Evolutionary conservation across 306 rosid species (phyloP), one percentile per base, ranked within the genome.

Genomic region (Casuarina equisetifolia): DNA sequence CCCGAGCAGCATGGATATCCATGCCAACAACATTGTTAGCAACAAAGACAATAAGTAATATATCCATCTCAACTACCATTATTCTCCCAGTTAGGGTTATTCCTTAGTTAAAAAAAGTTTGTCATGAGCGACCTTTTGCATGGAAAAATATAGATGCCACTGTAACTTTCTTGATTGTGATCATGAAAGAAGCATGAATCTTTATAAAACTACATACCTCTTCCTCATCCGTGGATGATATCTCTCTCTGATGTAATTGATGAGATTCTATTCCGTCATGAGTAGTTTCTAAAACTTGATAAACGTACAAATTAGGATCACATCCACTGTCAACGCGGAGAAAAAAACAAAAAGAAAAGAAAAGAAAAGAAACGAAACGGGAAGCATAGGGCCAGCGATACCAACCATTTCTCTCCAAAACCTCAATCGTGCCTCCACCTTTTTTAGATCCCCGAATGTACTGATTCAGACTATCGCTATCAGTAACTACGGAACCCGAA

Each of bases 381-480:
- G 9, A 55, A 36, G 61, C 62, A 73, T 61, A 46, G n/a, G 46
- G 67, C 76, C 0, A 53, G 39, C 36, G 49, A 64, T 69, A 85
- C 93, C 76, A 61, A 91, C 95, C 95, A 80, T 72, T 86, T 77
- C 81, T 84, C 79, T 85, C 85, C 80, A 59, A 70, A 15, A 64
- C 12, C 50, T 77, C 82, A 74, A 74, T 82, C 40, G 74, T 70
- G 68, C 53, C 61, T 62, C 82, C 91, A 12, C 61, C 86, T 70
- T 44, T 78, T 84, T 13, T 78, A 52, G 93, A 82, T 43, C 63
- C 84, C 74, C 67, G 79, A 72, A 62, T 76, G 74, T 78, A 88
- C 54, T 69, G 72, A 20, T n/a, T 70, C 52, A 82, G 77, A 36
- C 72, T 72, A 11, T 75, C 74, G 74, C 64, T 75, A 76, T 75